These are phyloP conservation scores for Verticillium longisporum DNA, from an alignment of 2,329 filamentous ascomycete species.

Conservation along the genomic window DNA sequence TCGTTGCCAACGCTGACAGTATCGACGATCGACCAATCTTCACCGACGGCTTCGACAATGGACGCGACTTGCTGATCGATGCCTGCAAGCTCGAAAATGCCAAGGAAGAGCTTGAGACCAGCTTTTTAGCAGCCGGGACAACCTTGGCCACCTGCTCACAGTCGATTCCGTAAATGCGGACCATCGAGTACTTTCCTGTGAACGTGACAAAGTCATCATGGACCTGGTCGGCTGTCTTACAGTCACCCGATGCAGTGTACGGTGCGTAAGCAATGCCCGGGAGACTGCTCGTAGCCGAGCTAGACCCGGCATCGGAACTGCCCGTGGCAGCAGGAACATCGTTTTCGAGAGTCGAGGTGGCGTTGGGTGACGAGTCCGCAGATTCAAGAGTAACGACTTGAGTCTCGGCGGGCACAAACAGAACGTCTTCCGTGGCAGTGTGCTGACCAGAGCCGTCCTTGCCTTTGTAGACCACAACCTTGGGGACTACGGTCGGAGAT, in stretches of 20 bases:
- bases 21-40: constrained; percentile 63
- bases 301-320: not conserved
- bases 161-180: constrained; percentile 76
- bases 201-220: constrained; percentile 55
- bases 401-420: constrained; percentile 16
- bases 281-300: not conserved
- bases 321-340: not conserved
- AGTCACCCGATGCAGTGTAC: constrained; percentile 45
- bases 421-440: constrained; percentile 30
- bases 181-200: constrained; percentile 46
- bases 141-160: constrained; percentile 65
- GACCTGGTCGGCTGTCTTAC: constrained; percentile 61
- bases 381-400: not conserved
- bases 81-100: constrained; percentile 58
- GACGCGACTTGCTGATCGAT: constrained; percentile 50
- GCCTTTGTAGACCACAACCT: constrained; percentile 55
- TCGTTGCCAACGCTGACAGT: constrained; percentile 79
- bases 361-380: not conserved
- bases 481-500: constrained; percentile 32
- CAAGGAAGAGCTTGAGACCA: constrained; percentile 66
- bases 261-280: constrained; percentile 43
- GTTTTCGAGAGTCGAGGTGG: not conserved
- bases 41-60: constrained; percentile 51
- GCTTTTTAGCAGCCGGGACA: constrained; percentile 55
- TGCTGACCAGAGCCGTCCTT: constrained; percentile 44